These are phyloP conservation scores for Polygonum aviculare DNA, from an alignment of 148 eudicot species.

Conservation along the genomic window DNA sequence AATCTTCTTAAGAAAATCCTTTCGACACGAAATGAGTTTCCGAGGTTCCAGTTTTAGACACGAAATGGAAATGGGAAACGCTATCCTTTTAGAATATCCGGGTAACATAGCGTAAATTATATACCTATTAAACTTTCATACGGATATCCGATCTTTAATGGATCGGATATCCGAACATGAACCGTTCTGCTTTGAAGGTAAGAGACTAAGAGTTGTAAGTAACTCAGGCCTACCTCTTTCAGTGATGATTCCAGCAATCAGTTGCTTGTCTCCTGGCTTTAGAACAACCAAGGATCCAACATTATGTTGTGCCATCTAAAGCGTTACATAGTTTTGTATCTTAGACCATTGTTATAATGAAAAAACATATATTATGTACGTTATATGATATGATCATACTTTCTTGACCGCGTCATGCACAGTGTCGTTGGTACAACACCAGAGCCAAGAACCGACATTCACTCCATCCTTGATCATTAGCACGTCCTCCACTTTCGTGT, in stretches of 20 bases:
- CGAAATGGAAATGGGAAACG: too few relatives aligned
- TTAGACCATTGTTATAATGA: background rate
- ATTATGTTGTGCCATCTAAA: slow-evolving; percentile 75
- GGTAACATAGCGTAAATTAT: too few relatives aligned
- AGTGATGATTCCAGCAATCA: slow-evolving; percentile 70
- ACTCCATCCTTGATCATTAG: slow-evolving; percentile 64
- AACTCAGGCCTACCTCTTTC: slow-evolving; percentile 50
- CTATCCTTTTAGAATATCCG: too few relatives aligned
- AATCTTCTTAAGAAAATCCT: too few relatives aligned
- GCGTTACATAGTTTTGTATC: background rate
- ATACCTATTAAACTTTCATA: too few relatives aligned
- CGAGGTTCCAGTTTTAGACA: too few relatives aligned
- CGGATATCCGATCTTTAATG: too few relatives aligned
- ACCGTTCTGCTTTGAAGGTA: background rate
- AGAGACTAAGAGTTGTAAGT: background rate
- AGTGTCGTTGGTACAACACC: slow-evolving; percentile 57
- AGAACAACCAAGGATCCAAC: slow-evolving; percentile 85
- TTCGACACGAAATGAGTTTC: too few relatives aligned
- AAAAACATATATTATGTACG: background rate
- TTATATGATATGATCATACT: slow-evolving; percentile 22
- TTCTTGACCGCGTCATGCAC: slow-evolving; percentile 70
- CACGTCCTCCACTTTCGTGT: slow-evolving; percentile 63
- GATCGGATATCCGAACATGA: too few relatives aligned
- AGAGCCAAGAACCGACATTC: slow-evolving; percentile 64
- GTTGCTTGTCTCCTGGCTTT: slow-evolving; percentile 61